Evolutionary conservation across 2,329 filamentous ascomycete genomes (phyloP), one percentile per base, ranked within the genome.

Genomic region (Fusarium odoratissimum): DNA sequence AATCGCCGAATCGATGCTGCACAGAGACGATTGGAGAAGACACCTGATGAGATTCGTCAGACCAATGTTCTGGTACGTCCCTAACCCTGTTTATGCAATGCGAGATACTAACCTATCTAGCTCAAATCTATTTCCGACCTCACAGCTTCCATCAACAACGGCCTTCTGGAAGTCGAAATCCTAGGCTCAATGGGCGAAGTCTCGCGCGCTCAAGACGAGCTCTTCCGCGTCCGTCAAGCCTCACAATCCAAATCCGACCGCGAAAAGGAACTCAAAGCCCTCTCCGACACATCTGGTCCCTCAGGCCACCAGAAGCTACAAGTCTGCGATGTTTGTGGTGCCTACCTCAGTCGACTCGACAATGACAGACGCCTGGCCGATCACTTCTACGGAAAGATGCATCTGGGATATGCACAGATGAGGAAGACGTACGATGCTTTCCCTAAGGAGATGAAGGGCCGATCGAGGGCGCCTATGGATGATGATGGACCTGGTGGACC

Each of bases 321-420:
- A 82, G 96, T 99, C 51, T 99, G 96, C 87, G 96, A 99, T 83
- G 96, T 98, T 2, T 99, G 96, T 82, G 96, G 96, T 71, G 96
- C 96, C 10, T 99, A 98, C 81, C 88, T 99, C 41, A 95, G 91
- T 71, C 86, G 96, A 28, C 88, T 99, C 37, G 96, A 99, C 80
- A 99, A 99, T 80, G 96, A 99, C 81, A 90, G 96, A 40, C 89
- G 96, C 35, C 82, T 99, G 79, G 96, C 96, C 25, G 96, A 99
- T 80, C 96, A 99, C 82, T 99, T 99, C 81, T 98, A 98, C 82
- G 96, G 96, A 28, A 99, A 99, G 87, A 99, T 99, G 96, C 96
- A 99, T 80, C 85, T 99, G 64, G 96, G 96, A 0, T 99, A 98
- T 81, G 96, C 96, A 21, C 94, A 97, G 84, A 99, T 99, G 96